Percentiles rank a stretch among this genome's conserved stretches.
phyloP scores from a whole-genome alignment of 2,329 filamentous ascomycete species.

The Camptophora hylomeconis region DNA sequence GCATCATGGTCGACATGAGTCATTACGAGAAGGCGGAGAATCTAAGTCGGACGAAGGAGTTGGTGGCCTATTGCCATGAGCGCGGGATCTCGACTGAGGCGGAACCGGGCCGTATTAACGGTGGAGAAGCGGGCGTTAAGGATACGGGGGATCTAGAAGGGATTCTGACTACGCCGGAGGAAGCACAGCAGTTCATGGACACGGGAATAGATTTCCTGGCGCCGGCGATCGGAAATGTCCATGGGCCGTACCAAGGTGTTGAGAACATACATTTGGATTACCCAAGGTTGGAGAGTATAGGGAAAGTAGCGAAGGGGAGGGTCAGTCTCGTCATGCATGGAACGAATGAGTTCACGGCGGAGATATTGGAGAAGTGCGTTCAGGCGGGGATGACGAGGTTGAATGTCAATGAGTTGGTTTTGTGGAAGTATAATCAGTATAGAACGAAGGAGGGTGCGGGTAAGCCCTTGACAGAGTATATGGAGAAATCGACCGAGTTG shows the following conservation, averaged over 20 bases:
- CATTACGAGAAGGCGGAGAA: constrained; percentile 61
- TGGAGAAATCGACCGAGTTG: constrained; percentile 41
- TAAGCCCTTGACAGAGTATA: constrained; percentile 38
- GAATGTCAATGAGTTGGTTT: constrained; percentile 46
- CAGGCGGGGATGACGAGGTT: constrained; percentile 42
- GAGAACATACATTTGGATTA: constrained; percentile 13
- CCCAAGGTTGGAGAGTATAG: constrained; percentile 37
- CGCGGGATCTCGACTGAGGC: constrained; percentile 57
- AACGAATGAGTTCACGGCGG: constrained; percentile 42
- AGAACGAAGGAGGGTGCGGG: constrained; percentile 36
- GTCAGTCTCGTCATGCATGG: constrained; percentile 46
- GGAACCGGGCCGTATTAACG: constrained; percentile 58
- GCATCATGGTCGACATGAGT: constrained; percentile 67
- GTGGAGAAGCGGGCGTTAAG: constrained; percentile 60
- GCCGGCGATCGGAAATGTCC: constrained; percentile 63
- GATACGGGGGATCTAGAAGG: constrained; percentile 53
- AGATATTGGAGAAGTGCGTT: constrained; percentile 42
- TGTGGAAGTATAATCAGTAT: constrained; percentile 32
- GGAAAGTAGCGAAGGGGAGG: constrained; percentile 34
- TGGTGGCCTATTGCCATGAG: constrained; percentile 50
- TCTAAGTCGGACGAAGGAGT: constrained; percentile 47
- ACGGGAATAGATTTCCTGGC: constrained; percentile 66
- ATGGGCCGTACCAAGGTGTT: constrained; percentile 56
- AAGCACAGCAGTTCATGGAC: constrained; percentile 56
- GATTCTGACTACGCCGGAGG: constrained; percentile 52